Conservation (phyloP, 78 protist species). For the Dictyostelium firmibasis region DNA sequence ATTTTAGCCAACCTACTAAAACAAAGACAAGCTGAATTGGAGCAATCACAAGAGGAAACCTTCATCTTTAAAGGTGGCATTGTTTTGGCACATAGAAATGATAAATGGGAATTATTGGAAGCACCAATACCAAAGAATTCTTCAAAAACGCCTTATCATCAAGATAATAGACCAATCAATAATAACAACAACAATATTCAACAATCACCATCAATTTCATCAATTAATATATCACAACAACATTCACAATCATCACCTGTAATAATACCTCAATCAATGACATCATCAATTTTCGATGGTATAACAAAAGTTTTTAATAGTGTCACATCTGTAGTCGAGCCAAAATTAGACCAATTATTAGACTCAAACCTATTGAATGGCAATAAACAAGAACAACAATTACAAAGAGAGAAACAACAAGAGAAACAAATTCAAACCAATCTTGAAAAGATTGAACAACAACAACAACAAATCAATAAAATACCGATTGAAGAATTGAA, state of each 20-base stretch:
- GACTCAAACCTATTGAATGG: neutral
- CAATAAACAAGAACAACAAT: neutral
- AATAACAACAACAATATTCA: neutral
- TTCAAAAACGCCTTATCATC: conserved; percentile 24
- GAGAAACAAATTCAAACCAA: neutral
- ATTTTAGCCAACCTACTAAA: neutral
- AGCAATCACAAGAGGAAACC: neutral
- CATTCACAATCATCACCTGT: neutral
- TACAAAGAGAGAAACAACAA: neutral
- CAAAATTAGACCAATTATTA: neutral
- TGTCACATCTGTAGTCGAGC: neutral
- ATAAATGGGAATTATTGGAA: conserved; percentile 61
- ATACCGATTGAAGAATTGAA: neutral
- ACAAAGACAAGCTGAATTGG: conserved; percentile 18
- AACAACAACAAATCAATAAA: neutral
- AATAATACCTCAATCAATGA: neutral
- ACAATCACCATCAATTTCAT: conserved; percentile 25
- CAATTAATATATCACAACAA: neutral
- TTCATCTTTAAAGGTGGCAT: conserved; percentile 24
- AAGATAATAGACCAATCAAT: neutral
- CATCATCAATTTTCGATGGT: neutral
- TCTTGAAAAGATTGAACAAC: neutral
- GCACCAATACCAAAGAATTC: conserved; percentile 36
- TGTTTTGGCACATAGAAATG: conserved; percentile 17
- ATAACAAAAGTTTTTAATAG: neutral